Conservation (phyloP, 108 stramenopile genomes). For the Discostella pseudostelligera region DNA sequence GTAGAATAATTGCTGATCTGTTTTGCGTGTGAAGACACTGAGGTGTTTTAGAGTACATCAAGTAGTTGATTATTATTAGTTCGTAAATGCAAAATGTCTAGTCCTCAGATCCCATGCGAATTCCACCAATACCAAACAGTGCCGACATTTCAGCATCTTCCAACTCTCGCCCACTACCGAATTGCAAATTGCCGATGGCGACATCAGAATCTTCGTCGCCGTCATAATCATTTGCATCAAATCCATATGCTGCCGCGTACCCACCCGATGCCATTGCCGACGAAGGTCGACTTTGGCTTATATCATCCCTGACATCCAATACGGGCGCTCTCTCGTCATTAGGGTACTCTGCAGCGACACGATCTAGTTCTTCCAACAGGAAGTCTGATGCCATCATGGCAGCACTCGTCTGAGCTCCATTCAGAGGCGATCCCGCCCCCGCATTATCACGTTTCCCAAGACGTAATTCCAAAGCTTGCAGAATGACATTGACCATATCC, state of each 20-base stretch:
- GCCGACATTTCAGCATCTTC: constrained; percentile 51
- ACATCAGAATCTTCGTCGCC: constrained; percentile 6
- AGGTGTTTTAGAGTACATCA: too few relatives aligned
- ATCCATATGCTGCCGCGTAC: constrained; percentile 54
- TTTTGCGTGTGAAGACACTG: too few relatives aligned
- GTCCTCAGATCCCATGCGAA: constrained; percentile 40
- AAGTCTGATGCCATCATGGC: constrained; percentile 85
- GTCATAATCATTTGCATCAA: constrained; percentile 35
- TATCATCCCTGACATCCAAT: constrained; percentile 6
- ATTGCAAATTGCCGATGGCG: not conserved
- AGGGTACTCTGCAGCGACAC: constrained; percentile 35
- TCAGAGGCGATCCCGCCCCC: constrained; percentile 24
- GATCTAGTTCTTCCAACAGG: constrained; percentile 64
- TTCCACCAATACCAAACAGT: constrained; percentile 55
- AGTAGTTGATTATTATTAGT: not conserved
- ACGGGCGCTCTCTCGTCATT: constrained; percentile 12
- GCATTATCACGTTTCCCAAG: constrained; percentile 34
- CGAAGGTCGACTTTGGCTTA: not conserved
- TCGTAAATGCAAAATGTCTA: not conserved
- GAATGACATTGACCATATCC: constrained; percentile 74
- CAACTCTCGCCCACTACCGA: constrained; percentile 11
- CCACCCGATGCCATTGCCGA: constrained; percentile 33
- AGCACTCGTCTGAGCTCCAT: constrained; percentile 78
- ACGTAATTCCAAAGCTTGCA: constrained; percentile 76
- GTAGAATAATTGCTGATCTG: too few relatives aligned